A percentile compares a stretch with the other conserved stretches of the same genome.
phyloP scores from a whole-genome alignment of 2,329 filamentous ascomycete species.

The Penicillium glabrum region DNA sequence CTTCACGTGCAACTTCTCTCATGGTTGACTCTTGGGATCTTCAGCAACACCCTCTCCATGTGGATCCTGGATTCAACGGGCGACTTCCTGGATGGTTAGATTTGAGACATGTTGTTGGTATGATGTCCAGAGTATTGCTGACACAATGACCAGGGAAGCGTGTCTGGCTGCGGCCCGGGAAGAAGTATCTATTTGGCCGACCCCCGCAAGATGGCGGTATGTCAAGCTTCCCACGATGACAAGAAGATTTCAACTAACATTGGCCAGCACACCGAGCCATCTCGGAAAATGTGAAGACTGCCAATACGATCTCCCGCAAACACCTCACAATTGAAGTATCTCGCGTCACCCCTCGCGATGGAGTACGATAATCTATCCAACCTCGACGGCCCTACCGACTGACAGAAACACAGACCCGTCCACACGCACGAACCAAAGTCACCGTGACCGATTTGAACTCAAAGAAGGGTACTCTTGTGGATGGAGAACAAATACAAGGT shows the following conservation, averaged over 20 bases:
- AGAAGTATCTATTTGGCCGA: constrained; percentile 81
- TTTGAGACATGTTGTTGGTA: background rate
- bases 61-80: constrained; percentile 62
- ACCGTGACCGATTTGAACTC: constrained; percentile 78
- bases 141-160: constrained; percentile 57
- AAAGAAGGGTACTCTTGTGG: constrained; percentile 77
- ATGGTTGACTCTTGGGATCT: background rate
- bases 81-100: constrained; percentile 46
- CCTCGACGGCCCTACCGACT: background rate
- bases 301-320: constrained; percentile 79
- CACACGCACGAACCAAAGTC: constrained; percentile 66
- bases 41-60: constrained; percentile 45
- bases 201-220: constrained; percentile 64
- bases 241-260: background rate
- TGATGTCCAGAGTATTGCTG: constrained; percentile 34
- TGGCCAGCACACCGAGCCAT: constrained; percentile 66
- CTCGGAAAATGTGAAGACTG: constrained; percentile 49
- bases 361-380: constrained; percentile 49
- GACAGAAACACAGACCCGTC: constrained; percentile 52
- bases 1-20: constrained; percentile 13
- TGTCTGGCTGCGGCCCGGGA: constrained; percentile 83
- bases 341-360: constrained; percentile 64
- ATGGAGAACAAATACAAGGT: constrained; percentile 69
- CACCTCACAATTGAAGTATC: constrained; percentile 78
- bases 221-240: constrained; percentile 3